Evolutionary conservation across 129 eudicot species (phyloP), one percentile per base, ranked within the genome.

Genomic region (Pulicaria dysenterica): DNA sequence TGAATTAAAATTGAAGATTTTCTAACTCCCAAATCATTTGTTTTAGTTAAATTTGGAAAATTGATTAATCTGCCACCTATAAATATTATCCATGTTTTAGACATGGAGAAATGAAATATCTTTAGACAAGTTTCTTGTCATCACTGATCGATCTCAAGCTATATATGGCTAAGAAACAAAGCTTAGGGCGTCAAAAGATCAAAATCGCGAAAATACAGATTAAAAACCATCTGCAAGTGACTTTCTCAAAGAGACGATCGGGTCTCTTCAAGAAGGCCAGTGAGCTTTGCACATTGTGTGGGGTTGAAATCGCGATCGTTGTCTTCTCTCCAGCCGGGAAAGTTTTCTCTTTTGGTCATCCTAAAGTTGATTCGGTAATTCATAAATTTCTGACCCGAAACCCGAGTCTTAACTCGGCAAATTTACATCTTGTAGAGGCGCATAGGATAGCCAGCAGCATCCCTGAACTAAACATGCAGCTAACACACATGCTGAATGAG

Each of bases 181-280:
- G 82, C 64, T 41, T 78, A 69, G 91, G 91, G 34, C 84, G 88
- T 36, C 88, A 86, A 72, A 82, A 84, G 81, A 84, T 87, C 43
- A 76, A 76, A 46, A 78, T 81, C 10, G 81, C 77, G 1, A 79
- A 82, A 76, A 87, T 87, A 10, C 83, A 87, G 61, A 81, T 69
- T 41, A 84, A 87, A 48, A 84, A 82, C 37, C 85, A 86, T 75
- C 69, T 84, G 8, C 88, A 78, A 53, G 86, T 81, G 7, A 87
- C 86, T 14, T 87, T 87, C 81, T 87, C 86, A 11, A 87, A 87
- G 68, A 70, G 92, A 3, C 81, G 88, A 1, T 61, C 79, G 0
- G 92, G 88, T 9, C 79, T 87, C 9, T 87, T 87, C 66, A 87
- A 87, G 70, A 87, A 87, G 41, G 85, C 89, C 1, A 87, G 89